phyloP scores from a whole-genome alignment of 2,329 filamentous ascomycete species.

The Fusarium nematophilum region DNA sequence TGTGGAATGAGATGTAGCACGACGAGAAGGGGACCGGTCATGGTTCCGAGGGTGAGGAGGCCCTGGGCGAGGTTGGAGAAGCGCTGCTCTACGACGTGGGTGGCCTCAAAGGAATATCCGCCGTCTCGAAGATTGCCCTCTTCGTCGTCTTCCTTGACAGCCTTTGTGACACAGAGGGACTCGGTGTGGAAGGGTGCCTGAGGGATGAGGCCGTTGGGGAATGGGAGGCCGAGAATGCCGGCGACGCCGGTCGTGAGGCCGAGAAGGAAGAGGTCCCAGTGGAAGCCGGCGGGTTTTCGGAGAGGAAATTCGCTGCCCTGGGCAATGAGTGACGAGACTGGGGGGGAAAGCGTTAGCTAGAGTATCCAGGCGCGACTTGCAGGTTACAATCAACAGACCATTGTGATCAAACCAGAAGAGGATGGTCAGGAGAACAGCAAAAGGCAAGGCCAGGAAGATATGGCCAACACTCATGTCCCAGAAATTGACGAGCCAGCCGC shows the following conservation, averaged over 20 bases:
- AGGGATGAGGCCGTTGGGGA: slow-evolving; percentile 85
- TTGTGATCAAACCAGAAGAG: slow-evolving; percentile 94
- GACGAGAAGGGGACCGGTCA: slow-evolving; percentile 78
- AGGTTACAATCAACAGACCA: slow-evolving; percentile 58
- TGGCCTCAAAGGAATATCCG: slow-evolving; percentile 62
- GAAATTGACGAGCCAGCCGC: slow-evolving; percentile 83
- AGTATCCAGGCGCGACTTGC: not conserved
- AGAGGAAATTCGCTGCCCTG: slow-evolving; percentile 87
- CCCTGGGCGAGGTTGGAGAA: slow-evolving; percentile 83
- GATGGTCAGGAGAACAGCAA: slow-evolving; percentile 84
- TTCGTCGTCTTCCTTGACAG: slow-evolving; percentile 64
- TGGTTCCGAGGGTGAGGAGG: slow-evolving; percentile 80
- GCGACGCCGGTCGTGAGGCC: slow-evolving; percentile 81
- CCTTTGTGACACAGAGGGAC: slow-evolving; percentile 77
- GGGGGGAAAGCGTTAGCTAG: not conserved
- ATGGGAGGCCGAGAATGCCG: slow-evolving; percentile 80
- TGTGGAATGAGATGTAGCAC: slow-evolving; percentile 84
- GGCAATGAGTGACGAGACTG: slow-evolving; percentile 83
- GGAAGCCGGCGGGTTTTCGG: slow-evolving; percentile 83
- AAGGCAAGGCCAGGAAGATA: slow-evolving; percentile 87
- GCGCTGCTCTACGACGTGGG: slow-evolving; percentile 81
- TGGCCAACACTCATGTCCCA: slow-evolving; percentile 80
- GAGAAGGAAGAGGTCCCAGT: slow-evolving; percentile 87
- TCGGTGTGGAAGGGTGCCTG: slow-evolving; percentile 87
- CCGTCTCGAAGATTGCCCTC: slow-evolving; percentile 64